Conservation (phyloP, 1,139 yeast genomes). For the Sugiyamaella xylanicola region DNA sequence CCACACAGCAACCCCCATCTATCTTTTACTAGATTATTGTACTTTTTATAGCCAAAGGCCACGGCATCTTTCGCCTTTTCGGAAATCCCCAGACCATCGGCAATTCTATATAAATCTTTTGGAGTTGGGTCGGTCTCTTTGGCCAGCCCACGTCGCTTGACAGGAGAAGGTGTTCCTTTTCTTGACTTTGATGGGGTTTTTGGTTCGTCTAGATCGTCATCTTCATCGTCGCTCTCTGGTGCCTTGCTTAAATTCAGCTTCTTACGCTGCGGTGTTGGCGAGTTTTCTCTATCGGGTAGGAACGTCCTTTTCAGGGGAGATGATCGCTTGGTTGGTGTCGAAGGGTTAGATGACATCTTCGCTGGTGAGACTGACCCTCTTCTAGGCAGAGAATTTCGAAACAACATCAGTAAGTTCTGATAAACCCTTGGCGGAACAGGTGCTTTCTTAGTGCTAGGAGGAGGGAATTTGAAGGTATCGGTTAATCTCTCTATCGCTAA, state of each 20-base stretch:
- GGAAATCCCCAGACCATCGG: conserved; percentile 33
- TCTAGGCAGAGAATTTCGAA: conserved; percentile 26
- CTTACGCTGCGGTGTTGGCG: conserved; percentile 10
- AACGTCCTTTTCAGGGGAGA: conserved; percentile 13
- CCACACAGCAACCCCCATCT: conserved; percentile 44
- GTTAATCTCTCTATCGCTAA: conserved; percentile 39
- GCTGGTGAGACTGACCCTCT: not conserved
- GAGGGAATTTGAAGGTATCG: conserved; percentile 25
- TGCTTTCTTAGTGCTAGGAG: conserved; percentile 33
- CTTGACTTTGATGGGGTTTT: conserved; percentile 23
- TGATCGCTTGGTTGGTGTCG: conserved; percentile 9
- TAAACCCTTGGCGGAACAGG: conserved; percentile 40
- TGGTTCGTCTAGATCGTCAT: conserved; percentile 8
- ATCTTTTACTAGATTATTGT: conserved; percentile 41
- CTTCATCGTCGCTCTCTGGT: not conserved
- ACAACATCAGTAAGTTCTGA: conserved; percentile 33
- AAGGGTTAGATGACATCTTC: conserved; percentile 1
- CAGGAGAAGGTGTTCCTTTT: conserved; percentile 21
- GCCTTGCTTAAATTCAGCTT: conserved; percentile 2
- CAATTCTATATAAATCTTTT: conserved; percentile 30
- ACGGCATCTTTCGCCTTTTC: conserved; percentile 37
- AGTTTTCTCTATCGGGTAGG: conserved; percentile 1
- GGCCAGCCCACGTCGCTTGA: conserved; percentile 27
- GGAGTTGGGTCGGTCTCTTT: conserved; percentile 33
- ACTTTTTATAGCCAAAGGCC: conserved; percentile 37